Evolutionary conservation across 805 yeast genomes (phyloP), one percentile per base, ranked within the genome.

Genomic region (Ogataea methylovora): DNA sequence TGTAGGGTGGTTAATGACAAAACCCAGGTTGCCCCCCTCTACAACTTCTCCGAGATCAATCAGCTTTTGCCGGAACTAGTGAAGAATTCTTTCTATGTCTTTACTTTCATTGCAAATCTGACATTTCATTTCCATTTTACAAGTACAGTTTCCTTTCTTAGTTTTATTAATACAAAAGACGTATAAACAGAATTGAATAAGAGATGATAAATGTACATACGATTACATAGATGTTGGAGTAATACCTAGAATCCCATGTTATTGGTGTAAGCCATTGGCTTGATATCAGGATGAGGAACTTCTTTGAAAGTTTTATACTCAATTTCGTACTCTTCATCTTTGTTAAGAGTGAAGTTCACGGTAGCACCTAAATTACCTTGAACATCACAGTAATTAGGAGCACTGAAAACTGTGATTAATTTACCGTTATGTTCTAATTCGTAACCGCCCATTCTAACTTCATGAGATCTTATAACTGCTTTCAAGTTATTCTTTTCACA

Each of bases 351-450:
- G 44, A 90, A 71, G 50, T 87, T 83, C 40, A 92, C 80, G 36
- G 83, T 82, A 8, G 94, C 97, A 34, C 97, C 99, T 44, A 75
- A 58, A 58, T 92, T 92, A 11, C 94, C 95, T 36, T 85, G 87
- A 12, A 80, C 65, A 55, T 92, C 99, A 63, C 97, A 90, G 59
- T 90, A 90, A 57, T 92, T 90, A 24, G 99, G 99, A 1, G 99
- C 99, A 58, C 94, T 80, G 58, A 92, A 92, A n/a, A 92, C 95
- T 1, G 99, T 92, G 34, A 87, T 75, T 33, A 92, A 71, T 44
- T 77, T 70, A 10, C 94, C 94, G 38, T 82, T 70, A 51, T 92
- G 99, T 53, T 90, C 97, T 30, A 69, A 68, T 44, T 85, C 86
- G 39, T 81, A 86, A 31, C 99, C 99, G 5, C 71, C 80, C 83